Conservation (phyloP, 768 basidiomycete genomes). For the Lyophyllum atratum region DNA sequence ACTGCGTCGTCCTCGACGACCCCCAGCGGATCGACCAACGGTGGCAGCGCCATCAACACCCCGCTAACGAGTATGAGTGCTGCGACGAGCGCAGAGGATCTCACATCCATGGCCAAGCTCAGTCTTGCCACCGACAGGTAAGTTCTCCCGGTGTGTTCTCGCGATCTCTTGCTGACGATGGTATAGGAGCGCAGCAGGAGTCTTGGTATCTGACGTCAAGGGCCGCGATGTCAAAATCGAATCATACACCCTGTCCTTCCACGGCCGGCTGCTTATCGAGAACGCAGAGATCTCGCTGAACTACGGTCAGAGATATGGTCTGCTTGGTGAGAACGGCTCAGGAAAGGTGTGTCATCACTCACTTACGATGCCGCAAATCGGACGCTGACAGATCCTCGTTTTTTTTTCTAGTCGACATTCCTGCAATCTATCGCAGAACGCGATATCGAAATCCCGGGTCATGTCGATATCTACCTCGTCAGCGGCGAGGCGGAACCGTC, state of each 20-base stretch:
- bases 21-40: conserved; percentile 67
- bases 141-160: conserved; percentile 13
- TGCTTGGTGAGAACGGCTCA: conserved; percentile 97
- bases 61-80: conserved; percentile 85
- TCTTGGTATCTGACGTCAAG: conserved; percentile 90
- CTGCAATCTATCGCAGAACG: conserved; percentile 94
- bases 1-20: conserved; percentile 53
- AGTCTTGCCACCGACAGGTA: conserved; percentile 89
- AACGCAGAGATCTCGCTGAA: conserved; percentile 64
- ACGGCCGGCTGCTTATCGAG: conserved; percentile 83
- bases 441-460: conserved; percentile 90
- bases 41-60: conserved; percentile 63
- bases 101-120: conserved; percentile 86
- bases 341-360: conserved; percentile 74
- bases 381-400: too few species aligned
- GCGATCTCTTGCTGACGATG: not conserved
- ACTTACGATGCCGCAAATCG: too few species aligned
- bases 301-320: conserved; percentile 91
- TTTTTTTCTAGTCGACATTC: conserved; percentile 92
- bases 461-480: conserved; percentile 98
- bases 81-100: conserved; percentile 77
- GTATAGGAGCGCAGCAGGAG: conserved; percentile 86
- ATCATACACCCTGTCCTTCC: conserved; percentile 93
- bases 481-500: conserved; percentile 95
- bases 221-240: conserved; percentile 98